phyloP scores from a whole-genome alignment of 2,329 filamentous ascomycete genomes.

The Aspergillus amoenus region DNA sequence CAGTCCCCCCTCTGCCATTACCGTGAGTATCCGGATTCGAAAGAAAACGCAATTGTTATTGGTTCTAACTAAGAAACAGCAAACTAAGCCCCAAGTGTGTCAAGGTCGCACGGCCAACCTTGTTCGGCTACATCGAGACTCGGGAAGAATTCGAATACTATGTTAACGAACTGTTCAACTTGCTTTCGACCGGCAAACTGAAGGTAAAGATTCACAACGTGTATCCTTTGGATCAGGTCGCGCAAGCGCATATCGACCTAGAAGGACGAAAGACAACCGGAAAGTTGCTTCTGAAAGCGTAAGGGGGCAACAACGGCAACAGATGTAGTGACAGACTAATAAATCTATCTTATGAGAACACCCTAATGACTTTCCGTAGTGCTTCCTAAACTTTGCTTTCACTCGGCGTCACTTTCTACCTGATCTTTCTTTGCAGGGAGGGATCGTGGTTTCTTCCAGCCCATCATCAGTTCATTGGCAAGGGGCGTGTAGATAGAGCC shows the following conservation, averaged over 20 bases:
- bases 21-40: slow-evolving; percentile 50
- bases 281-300: slow-evolving; percentile 74
- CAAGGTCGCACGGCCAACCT: slow-evolving; percentile 70
- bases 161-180: slow-evolving; percentile 67
- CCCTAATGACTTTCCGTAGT: not conserved
- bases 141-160: slow-evolving; percentile 72
- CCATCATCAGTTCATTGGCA: slow-evolving; percentile 67
- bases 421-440: slow-evolving; percentile 15
- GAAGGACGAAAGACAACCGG: slow-evolving; percentile 80
- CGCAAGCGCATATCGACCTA: slow-evolving; percentile 72
- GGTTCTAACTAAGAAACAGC: slow-evolving; percentile 16
- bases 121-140: slow-evolving; percentile 69
- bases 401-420: not conserved
- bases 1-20: slow-evolving; percentile 68
- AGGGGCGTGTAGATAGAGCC: slow-evolving; percentile 66
- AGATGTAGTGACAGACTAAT: not conserved
- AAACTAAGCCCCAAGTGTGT: slow-evolving; percentile 70
- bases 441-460: slow-evolving; percentile 59
- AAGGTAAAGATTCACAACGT: slow-evolving; percentile 72
- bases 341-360: not conserved
- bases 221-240: slow-evolving; percentile 73
- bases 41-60: not conserved
- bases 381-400: not conserved
- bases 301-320: not conserved
- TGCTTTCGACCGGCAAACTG: slow-evolving; percentile 68